These are phyloP conservation scores for Cucurbita moschata DNA, from an alignment of 306 rosid species.

Conservation along the genomic window DNA sequence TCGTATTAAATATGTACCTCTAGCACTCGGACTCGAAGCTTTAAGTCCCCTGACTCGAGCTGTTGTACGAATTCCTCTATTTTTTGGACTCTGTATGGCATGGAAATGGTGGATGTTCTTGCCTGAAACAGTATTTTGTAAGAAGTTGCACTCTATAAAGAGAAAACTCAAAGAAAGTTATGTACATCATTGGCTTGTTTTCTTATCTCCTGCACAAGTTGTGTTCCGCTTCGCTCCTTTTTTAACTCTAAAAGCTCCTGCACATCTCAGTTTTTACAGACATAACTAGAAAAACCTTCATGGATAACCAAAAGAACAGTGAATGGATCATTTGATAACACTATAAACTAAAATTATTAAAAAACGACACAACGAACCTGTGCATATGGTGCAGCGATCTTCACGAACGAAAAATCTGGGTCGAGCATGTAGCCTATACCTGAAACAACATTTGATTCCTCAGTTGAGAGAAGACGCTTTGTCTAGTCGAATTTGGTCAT, in stretches of 20 bases:
- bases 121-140: constrained; percentile 28
- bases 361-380: constrained; percentile 35
- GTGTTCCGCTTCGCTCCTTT: constrained; percentile 40
- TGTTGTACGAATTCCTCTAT: constrained; percentile 84
- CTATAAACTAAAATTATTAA: background rate
- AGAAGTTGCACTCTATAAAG: background rate
- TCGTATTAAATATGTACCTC: constrained; percentile 36
- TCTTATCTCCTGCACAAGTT: constrained; percentile 61
- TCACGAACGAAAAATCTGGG: constrained; percentile 77
- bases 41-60: constrained; percentile 75
- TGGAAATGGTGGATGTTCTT: constrained; percentile 68
- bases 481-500: background rate
- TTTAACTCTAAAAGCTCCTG: constrained; percentile 80
- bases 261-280: background rate
- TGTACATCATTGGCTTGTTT: constrained; percentile 81
- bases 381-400: constrained; percentile 94
- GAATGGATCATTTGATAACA: background rate
- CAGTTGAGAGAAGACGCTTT: background rate
- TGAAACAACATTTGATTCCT: constrained; percentile 14
- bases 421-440: constrained; percentile 73
- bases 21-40: constrained; percentile 89
- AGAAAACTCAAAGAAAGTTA: background rate
- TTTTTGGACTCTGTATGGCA: constrained; percentile 89
- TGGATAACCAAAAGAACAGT: background rate
- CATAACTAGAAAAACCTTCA: background rate